These are phyloP conservation scores for Haplographium delicatum DNA, from an alignment of 495 filamentous ascomycete genomes.

Conservation along the genomic window DNA sequence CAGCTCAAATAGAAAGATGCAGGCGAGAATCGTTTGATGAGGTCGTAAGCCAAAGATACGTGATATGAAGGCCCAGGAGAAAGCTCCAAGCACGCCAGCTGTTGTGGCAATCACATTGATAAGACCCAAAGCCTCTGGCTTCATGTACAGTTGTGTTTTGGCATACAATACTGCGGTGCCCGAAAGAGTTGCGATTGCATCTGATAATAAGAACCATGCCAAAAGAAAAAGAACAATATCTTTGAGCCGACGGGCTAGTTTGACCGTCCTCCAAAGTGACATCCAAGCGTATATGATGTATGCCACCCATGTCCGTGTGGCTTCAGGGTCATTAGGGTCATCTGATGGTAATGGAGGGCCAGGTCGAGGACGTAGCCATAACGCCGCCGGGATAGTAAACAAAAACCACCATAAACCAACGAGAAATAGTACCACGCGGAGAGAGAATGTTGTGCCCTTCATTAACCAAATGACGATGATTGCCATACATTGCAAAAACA, in stretches of 20 bases:
- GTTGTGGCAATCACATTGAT: conserved; percentile 89
- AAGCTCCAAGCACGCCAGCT: conserved; percentile 79
- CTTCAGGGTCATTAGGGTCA: conserved; percentile 19
- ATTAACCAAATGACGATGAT: conserved; percentile 66
- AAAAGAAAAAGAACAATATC: conserved; percentile 84
- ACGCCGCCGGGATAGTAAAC: conserved; percentile 82
- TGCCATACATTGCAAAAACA: conserved; percentile 71
- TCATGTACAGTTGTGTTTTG: conserved; percentile 89
- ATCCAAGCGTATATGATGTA: conserved; percentile 83
- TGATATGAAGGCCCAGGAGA: conserved; percentile 79
- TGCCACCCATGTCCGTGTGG: conserved; percentile 28
- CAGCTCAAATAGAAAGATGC: conserved; percentile 83
- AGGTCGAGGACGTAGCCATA: conserved; percentile 88
- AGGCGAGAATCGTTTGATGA: conserved; percentile 83
- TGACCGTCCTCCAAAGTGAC: conserved; percentile 72
- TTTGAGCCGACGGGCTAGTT: conserved; percentile 71
- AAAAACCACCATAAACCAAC: conserved; percentile 93
- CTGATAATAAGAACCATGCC: conserved; percentile 92
- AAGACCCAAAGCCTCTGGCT: conserved; percentile 77
- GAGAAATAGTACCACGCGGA: conserved; percentile 77
- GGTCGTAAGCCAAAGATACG: conserved; percentile 58
- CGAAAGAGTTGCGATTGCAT: conserved; percentile 90
- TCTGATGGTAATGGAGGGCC: conserved; percentile 65
- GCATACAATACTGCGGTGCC: conserved; percentile 94
- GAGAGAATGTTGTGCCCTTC: conserved; percentile 68